phyloP scores from a whole-genome alignment of 164 flowering plant genomes.

The Nelumbo lutea region DNA sequence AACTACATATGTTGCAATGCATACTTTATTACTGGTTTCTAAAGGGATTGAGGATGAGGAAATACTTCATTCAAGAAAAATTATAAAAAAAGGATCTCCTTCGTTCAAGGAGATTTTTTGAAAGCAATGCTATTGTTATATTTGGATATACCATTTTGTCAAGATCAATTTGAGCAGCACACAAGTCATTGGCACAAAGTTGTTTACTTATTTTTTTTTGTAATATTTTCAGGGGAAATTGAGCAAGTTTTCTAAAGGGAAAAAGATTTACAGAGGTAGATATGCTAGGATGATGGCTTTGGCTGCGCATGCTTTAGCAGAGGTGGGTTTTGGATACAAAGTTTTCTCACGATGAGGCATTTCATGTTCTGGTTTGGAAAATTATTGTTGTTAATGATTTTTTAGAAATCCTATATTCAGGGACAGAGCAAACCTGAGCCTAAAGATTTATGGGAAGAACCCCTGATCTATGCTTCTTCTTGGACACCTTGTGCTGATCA shows the following conservation, averaged over 20 bases:
- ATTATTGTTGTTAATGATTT: neutral
- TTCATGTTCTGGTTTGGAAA: neutral
- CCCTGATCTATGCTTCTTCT: constrained; percentile 49
- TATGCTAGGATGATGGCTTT: constrained; percentile 71
- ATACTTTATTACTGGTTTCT: no score
- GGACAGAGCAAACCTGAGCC: constrained; percentile 78
- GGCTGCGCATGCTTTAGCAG: constrained; percentile 96
- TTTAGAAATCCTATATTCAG: constrained; percentile 22
- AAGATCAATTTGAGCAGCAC: neutral
- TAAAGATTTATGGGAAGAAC: constrained; percentile 89
- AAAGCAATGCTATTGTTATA: neutral
- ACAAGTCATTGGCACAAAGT: neutral
- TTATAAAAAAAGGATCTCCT: no score
- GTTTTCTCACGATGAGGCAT: neutral
- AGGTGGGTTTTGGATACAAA: constrained; percentile 42
- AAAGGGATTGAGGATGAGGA: no score
- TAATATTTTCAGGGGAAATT: constrained; percentile 46
- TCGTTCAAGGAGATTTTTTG: no score
- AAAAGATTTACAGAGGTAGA: constrained; percentile 42
- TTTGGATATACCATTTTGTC: neutral
- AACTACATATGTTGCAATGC: no score
- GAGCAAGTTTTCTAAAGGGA: constrained; percentile 47
- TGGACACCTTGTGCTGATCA: constrained; percentile 93
- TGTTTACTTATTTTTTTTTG: neutral
- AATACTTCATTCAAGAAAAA: no score